Evolutionary conservation across 129 eudicot genomes (phyloP), one percentile per base, ranked within the genome.

Genomic region (Arctium minus): DNA sequence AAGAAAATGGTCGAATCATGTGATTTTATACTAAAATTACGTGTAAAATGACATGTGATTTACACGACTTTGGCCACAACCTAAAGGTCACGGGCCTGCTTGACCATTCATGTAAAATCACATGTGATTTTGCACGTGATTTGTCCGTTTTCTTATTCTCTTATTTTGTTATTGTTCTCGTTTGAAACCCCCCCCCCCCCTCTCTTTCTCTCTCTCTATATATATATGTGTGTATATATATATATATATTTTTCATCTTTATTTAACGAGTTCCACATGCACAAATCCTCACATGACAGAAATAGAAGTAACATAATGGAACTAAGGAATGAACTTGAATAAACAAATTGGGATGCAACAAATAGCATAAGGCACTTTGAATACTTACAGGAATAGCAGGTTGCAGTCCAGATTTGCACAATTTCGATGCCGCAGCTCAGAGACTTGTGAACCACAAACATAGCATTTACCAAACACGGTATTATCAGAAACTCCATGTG

Each of bases 371-470:
- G 60, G 70, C 38, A 37, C 46, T 71, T 36, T 37, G 36, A 17
- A 37, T 29, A 90, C 99, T 96, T 90, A 96, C 99, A 96, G 81
- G 86, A 84, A 90, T 85, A 96, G 97, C 29, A 91, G 90, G 83
- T 96, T 96, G 92, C 99, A 96, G 85, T 96, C 98, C 8, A 91
- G 85, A 89, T 96, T 96, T 81, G 99, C 99, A 79, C 99, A 96
- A 48, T 96, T 93, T 27, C 99, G 93, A 80, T 93, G 99, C 88
- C 99, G 90, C 89, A 96, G 75, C 82, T 89, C 94, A 31, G 93
- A 90, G 70, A 96, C 90, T 83, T 91, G 86, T 13, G 99, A 91
- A 39, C 84, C 87, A 88, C 99, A 96, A 86, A 93, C 79, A 82
- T 90, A 90, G 85, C 99, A 96, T 84, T 85, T 96, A 48, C 95